These are phyloP conservation scores for Daldinia loculata DNA, from an alignment of 495 filamentous ascomycete genomes.

Conservation along the genomic window DNA sequence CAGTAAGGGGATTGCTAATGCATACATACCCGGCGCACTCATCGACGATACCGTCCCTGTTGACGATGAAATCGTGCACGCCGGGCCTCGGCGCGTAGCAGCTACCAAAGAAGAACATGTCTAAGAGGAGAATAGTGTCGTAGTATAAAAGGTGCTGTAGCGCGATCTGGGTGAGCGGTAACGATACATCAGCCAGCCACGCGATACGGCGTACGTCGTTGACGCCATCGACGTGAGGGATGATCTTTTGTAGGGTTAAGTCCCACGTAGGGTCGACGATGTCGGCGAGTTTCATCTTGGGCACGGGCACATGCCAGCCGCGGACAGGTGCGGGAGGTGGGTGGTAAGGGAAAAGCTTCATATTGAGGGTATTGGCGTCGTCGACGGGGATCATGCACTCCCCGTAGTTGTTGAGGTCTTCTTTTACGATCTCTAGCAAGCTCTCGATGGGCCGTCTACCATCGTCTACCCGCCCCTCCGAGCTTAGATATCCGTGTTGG, in stretches of 20 bases:
- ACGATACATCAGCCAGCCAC: constrained; percentile 81
- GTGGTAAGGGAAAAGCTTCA: constrained; percentile 91
- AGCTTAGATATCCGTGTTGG: constrained; percentile 78
- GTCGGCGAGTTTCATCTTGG: constrained; percentile 77
- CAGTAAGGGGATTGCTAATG: constrained; percentile 30
- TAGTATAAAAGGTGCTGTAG: constrained; percentile 91
- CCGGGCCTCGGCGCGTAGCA: constrained; percentile 86
- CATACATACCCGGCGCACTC: constrained; percentile 88
- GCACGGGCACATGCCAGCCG: constrained; percentile 89
- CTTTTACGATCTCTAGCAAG: constrained; percentile 88
- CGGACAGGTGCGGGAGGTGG: constrained; percentile 78
- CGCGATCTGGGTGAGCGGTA: constrained; percentile 82
- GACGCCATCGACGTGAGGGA: constrained; percentile 87
- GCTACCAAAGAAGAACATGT: constrained; percentile 90
- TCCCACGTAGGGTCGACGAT: constrained; percentile 89
- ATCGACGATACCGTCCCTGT: constrained; percentile 73
- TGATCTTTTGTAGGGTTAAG: constrained; percentile 83
- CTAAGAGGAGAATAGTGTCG: constrained; percentile 83
- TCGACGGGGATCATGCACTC: constrained; percentile 98
- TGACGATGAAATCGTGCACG: constrained; percentile 75
- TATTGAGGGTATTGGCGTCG: constrained; percentile 92
- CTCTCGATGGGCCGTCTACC: constrained; percentile 72
- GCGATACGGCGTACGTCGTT: constrained; percentile 87
- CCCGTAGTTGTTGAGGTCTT: constrained; percentile 95
- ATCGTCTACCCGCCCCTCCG: constrained; percentile 54